Base-by-base conservation (phyloP, 768 basidiomycete genomes). In the Lentinula raphanica region DNA sequence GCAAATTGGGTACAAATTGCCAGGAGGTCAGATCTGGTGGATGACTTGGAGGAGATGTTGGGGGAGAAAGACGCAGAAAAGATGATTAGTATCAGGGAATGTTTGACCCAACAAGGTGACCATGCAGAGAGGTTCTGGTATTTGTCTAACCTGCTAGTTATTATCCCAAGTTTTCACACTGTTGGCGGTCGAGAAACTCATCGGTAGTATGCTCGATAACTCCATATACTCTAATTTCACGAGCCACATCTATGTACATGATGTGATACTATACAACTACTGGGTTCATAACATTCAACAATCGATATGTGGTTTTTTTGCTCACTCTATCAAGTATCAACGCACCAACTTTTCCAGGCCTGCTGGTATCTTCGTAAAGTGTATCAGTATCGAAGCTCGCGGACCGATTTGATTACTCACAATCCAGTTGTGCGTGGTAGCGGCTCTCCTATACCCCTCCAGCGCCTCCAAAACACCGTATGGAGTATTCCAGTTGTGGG, bases 391-490 rank as follows among this genome's bases (percentile, higher is more conserved):
- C 39, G 19, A 40, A 35, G 32, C 13, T 32, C 39, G 39, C 17
- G n/a, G 39, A 40, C n/a, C 6, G 17, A 19, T 45, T 27, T 11
- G 29, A 36, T 19, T 4, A 53, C 25, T 62, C 21, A 81, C 83
- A 71, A 74, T 79, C 87, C 87, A 88, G 4, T 78, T 77, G 67
- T 91, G 88, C 1, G 81, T 74, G 1, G 67, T 68, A 11, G 88
- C 88, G 0, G 87, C 89, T 23, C 87, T 71, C 64, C 82, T 81
- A 65, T 78, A 90, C 3, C 86, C 87, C 15, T 71, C 76, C 38
- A 89, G 63, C 0, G 88, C 81, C 65, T 90, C 88, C 2, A 71
- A 62, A 29, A 85, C 76, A 1, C 66, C 65, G 64, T 88, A 88
- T 0, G 59, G 75, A 85, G 63, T 66, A 46, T 81, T 64, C 82